These are phyloP conservation scores for Ziziphus jujuba DNA, from an alignment of 306 rosid genomes.

Conservation along the genomic window DNA sequence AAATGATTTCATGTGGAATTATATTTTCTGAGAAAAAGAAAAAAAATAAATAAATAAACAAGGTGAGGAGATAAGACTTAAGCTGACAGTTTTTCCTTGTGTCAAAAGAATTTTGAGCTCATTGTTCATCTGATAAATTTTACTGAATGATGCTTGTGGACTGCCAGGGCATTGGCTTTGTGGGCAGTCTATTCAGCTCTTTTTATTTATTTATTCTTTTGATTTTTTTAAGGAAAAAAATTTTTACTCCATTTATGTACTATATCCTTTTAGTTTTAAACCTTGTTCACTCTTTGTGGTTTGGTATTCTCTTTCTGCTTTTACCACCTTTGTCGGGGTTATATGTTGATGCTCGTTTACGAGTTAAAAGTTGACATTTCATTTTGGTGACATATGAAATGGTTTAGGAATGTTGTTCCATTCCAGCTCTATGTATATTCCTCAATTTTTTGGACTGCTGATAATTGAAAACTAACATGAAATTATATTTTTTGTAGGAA, in stretches of 20 bases:
- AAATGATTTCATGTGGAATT: not conserved
- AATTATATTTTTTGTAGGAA: constrained; percentile 53
- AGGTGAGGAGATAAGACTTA: not conserved
- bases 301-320: too few relatives aligned
- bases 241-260: too few relatives aligned
- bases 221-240: too few relatives aligned
- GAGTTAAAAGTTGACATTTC: too few relatives aligned
- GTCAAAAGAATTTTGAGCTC: not conserved
- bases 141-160: too few relatives aligned
- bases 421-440: not conserved
- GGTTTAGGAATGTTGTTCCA: not conserved
- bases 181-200: too few relatives aligned
- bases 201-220: too few relatives aligned
- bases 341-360: not conserved
- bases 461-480: constrained; percentile 24
- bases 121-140: not conserved
- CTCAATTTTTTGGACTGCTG: not conserved
- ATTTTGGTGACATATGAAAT: too few relatives aligned
- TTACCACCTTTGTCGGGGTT: not conserved
- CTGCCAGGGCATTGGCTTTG: too few relatives aligned
- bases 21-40: not conserved
- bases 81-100: not conserved
- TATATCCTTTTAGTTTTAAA: too few relatives aligned
- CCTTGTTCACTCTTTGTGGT: too few relatives aligned
- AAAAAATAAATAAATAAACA: not conserved